Evolutionary conservation across 305 asterid species (phyloP).

Genomic region (Euphrasia arctica): DNA sequence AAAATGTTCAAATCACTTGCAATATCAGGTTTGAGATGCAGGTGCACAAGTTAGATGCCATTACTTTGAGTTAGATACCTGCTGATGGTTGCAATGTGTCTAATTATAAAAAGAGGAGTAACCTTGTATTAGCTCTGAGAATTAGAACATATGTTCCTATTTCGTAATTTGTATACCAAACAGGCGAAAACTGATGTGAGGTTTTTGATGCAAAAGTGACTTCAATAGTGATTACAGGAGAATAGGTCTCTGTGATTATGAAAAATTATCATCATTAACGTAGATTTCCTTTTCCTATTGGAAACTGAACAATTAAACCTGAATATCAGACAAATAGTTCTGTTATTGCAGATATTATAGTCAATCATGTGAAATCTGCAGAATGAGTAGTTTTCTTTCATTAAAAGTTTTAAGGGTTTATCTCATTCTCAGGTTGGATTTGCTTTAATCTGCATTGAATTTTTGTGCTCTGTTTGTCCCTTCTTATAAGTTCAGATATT

Average conservation of each 20-base stretch:
- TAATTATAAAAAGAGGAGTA: background rate
- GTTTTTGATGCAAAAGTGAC: background rate
- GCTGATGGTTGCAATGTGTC: background rate
- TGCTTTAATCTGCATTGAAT: background rate
- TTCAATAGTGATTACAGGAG: background rate
- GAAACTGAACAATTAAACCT: conserved; percentile 3
- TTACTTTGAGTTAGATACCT: conserved; percentile 1
- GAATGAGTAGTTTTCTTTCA: background rate
- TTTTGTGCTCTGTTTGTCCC: conserved; percentile 11
- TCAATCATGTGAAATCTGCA: background rate
- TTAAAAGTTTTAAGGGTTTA: background rate
- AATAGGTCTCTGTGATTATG: background rate
- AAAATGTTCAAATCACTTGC: background rate
- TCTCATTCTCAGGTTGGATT: background rate
- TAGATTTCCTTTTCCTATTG: background rate
- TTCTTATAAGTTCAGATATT: background rate
- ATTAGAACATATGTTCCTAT: background rate
- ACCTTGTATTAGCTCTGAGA: conserved; percentile 6
- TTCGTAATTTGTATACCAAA: background rate
- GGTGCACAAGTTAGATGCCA: conserved; percentile 1
- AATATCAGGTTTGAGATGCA: background rate
- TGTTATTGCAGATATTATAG: too few species aligned
- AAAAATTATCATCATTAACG: background rate
- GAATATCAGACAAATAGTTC: background rate
- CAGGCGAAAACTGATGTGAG: conserved; percentile 8